Conservation (phyloP, 495 filamentous ascomycete species). For the Aspergillus incahuasiensis region DNA sequence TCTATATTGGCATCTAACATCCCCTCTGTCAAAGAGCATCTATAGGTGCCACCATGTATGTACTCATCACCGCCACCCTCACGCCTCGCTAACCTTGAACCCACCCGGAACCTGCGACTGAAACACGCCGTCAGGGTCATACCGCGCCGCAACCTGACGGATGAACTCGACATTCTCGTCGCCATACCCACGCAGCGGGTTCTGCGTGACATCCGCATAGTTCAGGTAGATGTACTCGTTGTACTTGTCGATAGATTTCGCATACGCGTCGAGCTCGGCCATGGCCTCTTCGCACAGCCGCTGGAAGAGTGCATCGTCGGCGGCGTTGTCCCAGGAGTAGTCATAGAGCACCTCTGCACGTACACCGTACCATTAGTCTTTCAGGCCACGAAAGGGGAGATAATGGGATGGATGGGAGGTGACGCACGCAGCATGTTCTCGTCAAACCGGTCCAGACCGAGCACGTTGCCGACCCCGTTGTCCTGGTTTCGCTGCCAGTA, state of each 20-base stretch:
- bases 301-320: constrained; percentile 19
- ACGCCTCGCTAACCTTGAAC: constrained; percentile 25
- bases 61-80: too few relatives aligned
- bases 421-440: constrained; percentile 18
- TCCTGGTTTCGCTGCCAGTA: constrained; percentile 13
- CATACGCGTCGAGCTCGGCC: constrained; percentile 18
- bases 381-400: too few relatives aligned
- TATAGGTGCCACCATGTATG: background rate
- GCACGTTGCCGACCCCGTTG: constrained; percentile 22
- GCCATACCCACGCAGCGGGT: constrained; percentile 47
- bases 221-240: constrained; percentile 28
- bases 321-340: constrained; percentile 19
- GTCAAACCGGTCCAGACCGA: constrained; percentile 23
- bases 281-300: constrained; percentile 9
- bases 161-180: constrained; percentile 35
- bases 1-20: too few relatives aligned
- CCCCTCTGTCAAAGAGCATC: background rate
- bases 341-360: constrained; percentile 23
- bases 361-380: background rate
- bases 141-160: constrained; percentile 35
- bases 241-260: constrained; percentile 21
- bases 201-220: constrained; percentile 38
- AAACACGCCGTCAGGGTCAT: constrained; percentile 48
- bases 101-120: constrained; percentile 42
- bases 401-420: background rate